phyloP scores from a whole-genome alignment of 179 eudicot genomes.

The Silene coronaria region DNA sequence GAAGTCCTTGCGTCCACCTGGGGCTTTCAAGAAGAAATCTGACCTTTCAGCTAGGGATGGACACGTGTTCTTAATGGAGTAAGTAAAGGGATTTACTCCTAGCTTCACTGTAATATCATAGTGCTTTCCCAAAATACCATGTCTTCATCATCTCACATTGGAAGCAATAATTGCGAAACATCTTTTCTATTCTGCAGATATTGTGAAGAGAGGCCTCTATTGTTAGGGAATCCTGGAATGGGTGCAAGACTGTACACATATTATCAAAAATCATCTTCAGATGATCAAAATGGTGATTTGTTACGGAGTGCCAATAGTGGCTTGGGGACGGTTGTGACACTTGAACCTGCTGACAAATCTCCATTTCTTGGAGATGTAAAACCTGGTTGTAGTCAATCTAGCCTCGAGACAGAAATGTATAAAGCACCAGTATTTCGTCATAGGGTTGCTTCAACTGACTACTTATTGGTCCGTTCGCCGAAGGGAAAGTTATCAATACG shows the following conservation, averaged over 20 bases:
- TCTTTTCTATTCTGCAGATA: constrained; percentile 47
- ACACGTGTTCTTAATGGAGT: constrained; percentile 97
- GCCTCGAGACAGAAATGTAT: constrained; percentile 94
- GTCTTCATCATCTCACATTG: not conserved
- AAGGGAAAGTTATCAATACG: constrained; percentile 93
- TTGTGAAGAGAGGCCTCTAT: constrained; percentile 95
- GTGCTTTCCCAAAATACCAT: not conserved
- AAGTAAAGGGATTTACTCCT: constrained; percentile 29
- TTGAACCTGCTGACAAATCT: constrained; percentile 96
- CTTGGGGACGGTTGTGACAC: constrained; percentile 69
- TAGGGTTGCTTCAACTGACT: constrained; percentile 84
- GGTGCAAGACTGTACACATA: constrained; percentile 93
- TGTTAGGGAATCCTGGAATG: constrained; percentile 90
- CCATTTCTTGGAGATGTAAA: constrained; percentile 96
- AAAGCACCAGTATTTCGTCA: constrained; percentile 87
- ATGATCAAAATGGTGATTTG: constrained; percentile 67
- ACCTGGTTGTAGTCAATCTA: constrained; percentile 76
- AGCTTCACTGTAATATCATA: not conserved
- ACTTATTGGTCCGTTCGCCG: constrained; percentile 81
- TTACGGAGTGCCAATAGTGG: constrained; percentile 51
- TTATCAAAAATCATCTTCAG: constrained; percentile 77
- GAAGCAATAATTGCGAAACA: not conserved
- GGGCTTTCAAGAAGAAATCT: constrained; percentile 94
- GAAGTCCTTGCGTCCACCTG: constrained; percentile 96
- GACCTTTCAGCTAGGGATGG: constrained; percentile 95